phyloP scores from a whole-genome alignment of 176 grass and related monocot genomes.

The Pharus latifolius region DNA sequence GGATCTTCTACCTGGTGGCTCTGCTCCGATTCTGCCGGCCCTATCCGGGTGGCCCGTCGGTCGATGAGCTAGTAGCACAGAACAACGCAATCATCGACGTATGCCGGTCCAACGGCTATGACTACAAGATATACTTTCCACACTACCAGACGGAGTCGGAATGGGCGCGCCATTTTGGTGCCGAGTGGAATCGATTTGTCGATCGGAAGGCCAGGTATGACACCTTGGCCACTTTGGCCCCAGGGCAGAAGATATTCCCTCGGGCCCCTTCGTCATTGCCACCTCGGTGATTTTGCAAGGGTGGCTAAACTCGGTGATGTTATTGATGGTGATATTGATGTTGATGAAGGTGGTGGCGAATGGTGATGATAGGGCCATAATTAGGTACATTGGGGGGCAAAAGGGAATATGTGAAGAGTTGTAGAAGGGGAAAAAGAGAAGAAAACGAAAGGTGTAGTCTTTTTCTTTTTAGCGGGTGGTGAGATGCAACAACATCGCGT shows the following conservation, averaged over 20 bases:
- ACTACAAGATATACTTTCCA: constrained; percentile 89
- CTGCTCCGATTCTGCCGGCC: constrained; percentile 64
- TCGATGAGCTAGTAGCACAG: constrained; percentile 57
- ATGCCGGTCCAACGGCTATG: constrained; percentile 64
- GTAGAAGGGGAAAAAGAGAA: neutral
- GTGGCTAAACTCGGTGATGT: too few relatives aligned
- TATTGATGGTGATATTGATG: constrained; percentile 24
- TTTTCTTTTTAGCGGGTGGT: neutral
- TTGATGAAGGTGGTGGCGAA: neutral
- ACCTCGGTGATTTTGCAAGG: neutral
- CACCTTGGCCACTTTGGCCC: constrained; percentile 59
- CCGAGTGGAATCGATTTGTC: constrained; percentile 57
- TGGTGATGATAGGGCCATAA: neutral
- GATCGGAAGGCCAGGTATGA: constrained; percentile 64
- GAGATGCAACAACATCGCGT: neutral
- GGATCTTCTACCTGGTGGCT: constrained; percentile 93
- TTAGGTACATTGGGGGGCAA: neutral
- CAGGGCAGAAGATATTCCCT: constrained; percentile 79
- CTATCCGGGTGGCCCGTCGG: constrained; percentile 27
- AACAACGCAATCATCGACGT: constrained; percentile 43
- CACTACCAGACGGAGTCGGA: constrained; percentile 39
- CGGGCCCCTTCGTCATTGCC: neutral
- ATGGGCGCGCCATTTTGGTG: constrained; percentile 70
- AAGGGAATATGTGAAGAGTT: neutral
- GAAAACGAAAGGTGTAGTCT: constrained; percentile 18